Conservation (phyloP, 2,329 filamentous ascomycete genomes). For the Xylaria hypoxylon region DNA sequence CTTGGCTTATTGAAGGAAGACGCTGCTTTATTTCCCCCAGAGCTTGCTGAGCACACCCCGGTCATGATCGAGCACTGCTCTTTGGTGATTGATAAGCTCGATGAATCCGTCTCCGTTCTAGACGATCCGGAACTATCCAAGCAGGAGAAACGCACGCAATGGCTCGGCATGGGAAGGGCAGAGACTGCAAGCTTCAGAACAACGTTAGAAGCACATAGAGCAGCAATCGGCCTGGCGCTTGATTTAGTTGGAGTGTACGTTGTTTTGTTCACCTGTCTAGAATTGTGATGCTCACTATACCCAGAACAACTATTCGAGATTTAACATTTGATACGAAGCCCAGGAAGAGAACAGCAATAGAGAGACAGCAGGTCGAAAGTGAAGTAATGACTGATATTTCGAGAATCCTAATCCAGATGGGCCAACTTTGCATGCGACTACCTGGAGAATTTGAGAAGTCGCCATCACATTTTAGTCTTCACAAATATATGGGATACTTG, state of each 20-base stretch:
- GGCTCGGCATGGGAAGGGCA: slow-evolving; percentile 52
- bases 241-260: slow-evolving; percentile 56
- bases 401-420: slow-evolving; percentile 52
- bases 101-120: slow-evolving; percentile 51
- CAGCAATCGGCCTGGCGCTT: slow-evolving; percentile 55
- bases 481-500: slow-evolving; percentile 76
- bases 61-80: slow-evolving; percentile 53
- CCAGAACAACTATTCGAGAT: slow-evolving; percentile 47
- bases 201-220: slow-evolving; percentile 55
- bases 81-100: slow-evolving; percentile 53
- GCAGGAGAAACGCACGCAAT: slow-evolving; percentile 54
- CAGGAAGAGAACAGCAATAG: slow-evolving; percentile 42
- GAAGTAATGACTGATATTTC: slow-evolving; percentile 50
- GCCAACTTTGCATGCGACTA: slow-evolving; percentile 49
- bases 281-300: slow-evolving; percentile 37
- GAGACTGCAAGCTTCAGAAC: slow-evolving; percentile 51
- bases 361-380: slow-evolving; percentile 41
- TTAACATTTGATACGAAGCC: slow-evolving; percentile 39
- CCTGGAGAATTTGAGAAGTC: slow-evolving; percentile 68
- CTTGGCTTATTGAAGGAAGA: slow-evolving; percentile 56
- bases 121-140: slow-evolving; percentile 49
- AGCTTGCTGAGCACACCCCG: slow-evolving; percentile 53
- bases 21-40: slow-evolving; percentile 52
- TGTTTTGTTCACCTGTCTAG: slow-evolving; percentile 1
- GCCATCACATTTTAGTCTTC: slow-evolving; percentile 76